phyloP scores from a whole-genome alignment of 179 eudicot species.

The Pouteria campechiana region DNA sequence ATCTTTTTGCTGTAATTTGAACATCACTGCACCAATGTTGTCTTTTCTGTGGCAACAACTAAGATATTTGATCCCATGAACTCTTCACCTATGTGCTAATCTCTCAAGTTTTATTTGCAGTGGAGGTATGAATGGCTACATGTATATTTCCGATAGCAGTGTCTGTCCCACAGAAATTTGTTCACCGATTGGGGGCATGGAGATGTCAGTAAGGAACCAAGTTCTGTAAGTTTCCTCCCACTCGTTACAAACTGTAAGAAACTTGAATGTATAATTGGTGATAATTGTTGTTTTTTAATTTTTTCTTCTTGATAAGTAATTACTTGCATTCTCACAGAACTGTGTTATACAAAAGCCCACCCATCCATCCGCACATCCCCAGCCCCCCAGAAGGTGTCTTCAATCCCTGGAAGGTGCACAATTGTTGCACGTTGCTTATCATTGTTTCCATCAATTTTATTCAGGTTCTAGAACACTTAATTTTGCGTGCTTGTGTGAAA shows the following conservation, averaged over 20 bases:
- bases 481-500: too few species aligned
- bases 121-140: slow-evolving; percentile 17
- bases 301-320: background rate
- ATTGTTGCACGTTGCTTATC: background rate
- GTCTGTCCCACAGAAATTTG: slow-evolving; percentile 6
- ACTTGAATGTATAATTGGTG: too few species aligned
- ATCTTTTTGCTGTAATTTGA: too few species aligned
- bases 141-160: slow-evolving; percentile 7
- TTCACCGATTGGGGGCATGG: slow-evolving; percentile 11
- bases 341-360: slow-evolving; percentile 14
- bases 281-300: too few species aligned
- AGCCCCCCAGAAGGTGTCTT: slow-evolving; percentile 10
- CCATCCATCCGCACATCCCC: slow-evolving; percentile 15
- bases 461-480: too few species aligned
- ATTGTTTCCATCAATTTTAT: too few species aligned
- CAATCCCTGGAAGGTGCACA: slow-evolving; percentile 4
- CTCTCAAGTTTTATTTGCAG: too few species aligned
- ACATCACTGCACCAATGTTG: too few species aligned
- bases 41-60: too few species aligned
- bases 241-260: too few species aligned
- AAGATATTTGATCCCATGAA: too few species aligned
- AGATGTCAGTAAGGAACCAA: slow-evolving; percentile 3
- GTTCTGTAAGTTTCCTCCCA: slow-evolving; percentile 14
- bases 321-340: slow-evolving; percentile 10
- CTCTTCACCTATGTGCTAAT: too few species aligned